Conservation (phyloP, 2,329 filamentous ascomycete species). For the Calycina marina region DNA sequence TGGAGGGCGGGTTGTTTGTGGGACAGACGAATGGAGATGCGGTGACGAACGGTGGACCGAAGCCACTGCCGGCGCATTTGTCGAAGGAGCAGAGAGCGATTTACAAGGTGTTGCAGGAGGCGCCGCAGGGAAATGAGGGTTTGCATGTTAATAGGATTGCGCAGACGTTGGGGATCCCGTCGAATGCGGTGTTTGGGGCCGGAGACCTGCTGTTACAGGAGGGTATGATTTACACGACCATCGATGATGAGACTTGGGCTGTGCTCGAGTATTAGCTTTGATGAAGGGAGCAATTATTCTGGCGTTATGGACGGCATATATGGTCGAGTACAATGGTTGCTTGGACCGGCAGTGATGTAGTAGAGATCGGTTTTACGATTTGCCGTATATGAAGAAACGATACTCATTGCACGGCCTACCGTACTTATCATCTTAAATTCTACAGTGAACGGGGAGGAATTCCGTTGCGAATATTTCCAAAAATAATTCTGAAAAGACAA, state of each 20-base stretch:
- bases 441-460: too few relatives aligned
- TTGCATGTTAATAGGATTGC: conserved; percentile 69
- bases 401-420: too few relatives aligned
- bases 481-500: too few relatives aligned
- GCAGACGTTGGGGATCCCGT: conserved; percentile 45
- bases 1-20: conserved; percentile 22
- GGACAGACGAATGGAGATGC: conserved; percentile 20
- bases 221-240: conserved; percentile 75
- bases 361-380: too few relatives aligned
- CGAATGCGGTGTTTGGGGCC: conserved; percentile 58
- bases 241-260: conserved; percentile 88
- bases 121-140: conserved; percentile 65
- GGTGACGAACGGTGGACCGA: conserved; percentile 15
- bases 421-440: too few relatives aligned
- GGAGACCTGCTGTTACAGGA: conserved; percentile 63
- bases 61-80: conserved; percentile 27
- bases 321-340: too few relatives aligned
- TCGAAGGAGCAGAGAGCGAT: conserved; percentile 50
- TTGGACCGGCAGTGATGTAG: too few relatives aligned
- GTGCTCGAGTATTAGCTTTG: conserved; percentile 54
- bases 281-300: too few relatives aligned
- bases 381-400: too few relatives aligned
- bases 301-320: too few relatives aligned
- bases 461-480: too few relatives aligned
- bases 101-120: conserved; percentile 51